Conservation (phyloP, 208 protist species). For the Leishmania guyanensis region DNA sequence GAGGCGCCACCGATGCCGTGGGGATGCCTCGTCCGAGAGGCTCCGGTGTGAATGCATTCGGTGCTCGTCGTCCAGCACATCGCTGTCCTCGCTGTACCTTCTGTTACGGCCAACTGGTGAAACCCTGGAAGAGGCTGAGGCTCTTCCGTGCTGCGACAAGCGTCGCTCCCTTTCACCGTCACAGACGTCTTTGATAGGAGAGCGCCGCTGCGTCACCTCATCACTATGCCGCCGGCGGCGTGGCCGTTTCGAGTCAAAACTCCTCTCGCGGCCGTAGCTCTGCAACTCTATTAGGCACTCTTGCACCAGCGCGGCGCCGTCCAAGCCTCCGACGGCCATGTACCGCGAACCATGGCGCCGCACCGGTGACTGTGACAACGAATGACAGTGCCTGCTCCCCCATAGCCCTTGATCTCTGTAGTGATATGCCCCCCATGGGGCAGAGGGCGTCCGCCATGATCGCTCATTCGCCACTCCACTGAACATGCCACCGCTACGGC, state of each 20-base stretch:
- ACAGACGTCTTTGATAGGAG: not conserved
- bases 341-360: not conserved
- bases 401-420: not conserved
- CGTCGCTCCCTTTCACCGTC: not conserved
- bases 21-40: not conserved
- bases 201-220: not conserved
- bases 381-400: too few species aligned
- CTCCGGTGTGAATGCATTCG: not conserved
- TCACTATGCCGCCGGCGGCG: not conserved
- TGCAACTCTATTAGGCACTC: conserved; percentile 16
- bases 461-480: not conserved
- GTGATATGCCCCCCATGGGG: not conserved
- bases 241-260: not conserved
- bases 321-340: not conserved
- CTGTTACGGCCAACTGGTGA: not conserved
- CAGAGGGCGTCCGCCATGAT: not conserved
- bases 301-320: conserved; percentile 26
- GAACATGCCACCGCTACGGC: not conserved
- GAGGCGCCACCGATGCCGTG: not conserved
- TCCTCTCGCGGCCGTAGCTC: not conserved
- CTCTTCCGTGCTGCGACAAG: not conserved
- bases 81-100: not conserved
- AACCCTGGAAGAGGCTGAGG: not conserved
- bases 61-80: not conserved
- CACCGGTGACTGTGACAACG: not conserved